phyloP scores from a whole-genome alignment of 805 yeast species.

The Saccharomycopsis javanensis region DNA sequence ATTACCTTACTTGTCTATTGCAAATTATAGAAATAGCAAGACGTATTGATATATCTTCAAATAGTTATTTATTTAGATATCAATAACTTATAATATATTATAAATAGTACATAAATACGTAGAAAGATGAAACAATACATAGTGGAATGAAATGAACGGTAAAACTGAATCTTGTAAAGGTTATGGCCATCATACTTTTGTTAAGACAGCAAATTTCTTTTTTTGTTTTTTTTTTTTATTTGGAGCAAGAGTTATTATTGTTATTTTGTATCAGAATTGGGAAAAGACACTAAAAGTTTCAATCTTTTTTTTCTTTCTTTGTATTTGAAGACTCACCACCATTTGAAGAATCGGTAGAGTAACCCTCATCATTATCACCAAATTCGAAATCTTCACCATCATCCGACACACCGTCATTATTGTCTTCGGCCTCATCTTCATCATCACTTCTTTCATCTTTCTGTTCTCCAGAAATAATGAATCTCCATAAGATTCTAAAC shows the following conservation, averaged over 20 bases:
- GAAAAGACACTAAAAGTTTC: too few species aligned
- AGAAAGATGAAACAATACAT: not conserved
- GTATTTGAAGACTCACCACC: not conserved
- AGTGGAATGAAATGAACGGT: not conserved
- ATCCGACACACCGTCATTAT: constrained; percentile 9
- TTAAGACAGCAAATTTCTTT: too few species aligned
- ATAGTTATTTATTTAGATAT: too few species aligned
- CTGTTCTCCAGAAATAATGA: constrained; percentile 46
- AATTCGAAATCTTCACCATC: not conserved
- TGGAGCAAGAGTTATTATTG: too few species aligned
- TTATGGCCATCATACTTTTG: too few species aligned
- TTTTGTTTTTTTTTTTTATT: too few species aligned
- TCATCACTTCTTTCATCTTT: constrained; percentile 84
- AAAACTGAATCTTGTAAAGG: too few species aligned
- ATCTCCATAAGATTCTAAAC: constrained; percentile 64
- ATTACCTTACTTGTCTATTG: too few species aligned
- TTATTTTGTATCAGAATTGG: too few species aligned
- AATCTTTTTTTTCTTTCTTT: not conserved
- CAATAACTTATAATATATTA: not conserved
- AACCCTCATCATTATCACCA: not conserved
- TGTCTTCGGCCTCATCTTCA: constrained; percentile 45
- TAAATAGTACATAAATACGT: not conserved
- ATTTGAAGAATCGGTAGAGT: not conserved
- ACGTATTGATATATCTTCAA: too few species aligned
- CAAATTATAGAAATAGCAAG: too few species aligned